Conservation (phyloP, 1,284 basidiomycete genomes). For the Tilletia indica region DNA sequence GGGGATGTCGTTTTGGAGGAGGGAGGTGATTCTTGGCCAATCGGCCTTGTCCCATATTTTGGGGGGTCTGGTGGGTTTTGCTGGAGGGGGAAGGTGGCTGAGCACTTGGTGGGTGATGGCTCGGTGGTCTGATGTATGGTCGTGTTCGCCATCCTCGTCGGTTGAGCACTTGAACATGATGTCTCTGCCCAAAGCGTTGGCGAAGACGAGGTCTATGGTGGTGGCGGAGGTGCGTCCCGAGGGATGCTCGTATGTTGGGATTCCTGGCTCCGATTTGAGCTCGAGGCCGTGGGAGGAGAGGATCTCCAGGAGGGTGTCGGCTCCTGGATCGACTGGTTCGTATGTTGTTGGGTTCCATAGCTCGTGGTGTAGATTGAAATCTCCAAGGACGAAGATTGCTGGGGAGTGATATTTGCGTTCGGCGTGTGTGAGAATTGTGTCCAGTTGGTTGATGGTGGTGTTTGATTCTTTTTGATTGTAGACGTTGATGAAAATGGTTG, state of each 20-base stretch:
- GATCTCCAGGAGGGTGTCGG: background rate
- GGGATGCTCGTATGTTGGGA: background rate
- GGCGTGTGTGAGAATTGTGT: background rate
- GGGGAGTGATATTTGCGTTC: background rate
- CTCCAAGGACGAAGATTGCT: background rate
- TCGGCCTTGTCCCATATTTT: background rate
- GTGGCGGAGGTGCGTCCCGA: background rate
- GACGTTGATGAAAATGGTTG: background rate
- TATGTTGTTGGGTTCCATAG: background rate
- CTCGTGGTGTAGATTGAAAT: background rate
- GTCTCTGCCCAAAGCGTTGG: background rate
- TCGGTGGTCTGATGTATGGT: background rate
- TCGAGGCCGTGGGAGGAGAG: background rate
- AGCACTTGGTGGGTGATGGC: background rate
- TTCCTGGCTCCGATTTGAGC: background rate
- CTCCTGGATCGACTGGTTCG: background rate
- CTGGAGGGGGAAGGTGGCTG: background rate
- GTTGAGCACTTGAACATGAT: background rate
- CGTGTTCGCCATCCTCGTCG: background rate
- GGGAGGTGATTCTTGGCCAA: background rate
- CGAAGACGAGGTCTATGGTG: background rate
- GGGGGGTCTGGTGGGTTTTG: background rate
- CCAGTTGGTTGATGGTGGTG: background rate
- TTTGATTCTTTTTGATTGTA: background rate
- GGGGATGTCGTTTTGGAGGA: background rate